Evolutionary conservation across 1,139 yeast species (phyloP).

Genomic region (Geotrichum cucujoidarum): DNA sequence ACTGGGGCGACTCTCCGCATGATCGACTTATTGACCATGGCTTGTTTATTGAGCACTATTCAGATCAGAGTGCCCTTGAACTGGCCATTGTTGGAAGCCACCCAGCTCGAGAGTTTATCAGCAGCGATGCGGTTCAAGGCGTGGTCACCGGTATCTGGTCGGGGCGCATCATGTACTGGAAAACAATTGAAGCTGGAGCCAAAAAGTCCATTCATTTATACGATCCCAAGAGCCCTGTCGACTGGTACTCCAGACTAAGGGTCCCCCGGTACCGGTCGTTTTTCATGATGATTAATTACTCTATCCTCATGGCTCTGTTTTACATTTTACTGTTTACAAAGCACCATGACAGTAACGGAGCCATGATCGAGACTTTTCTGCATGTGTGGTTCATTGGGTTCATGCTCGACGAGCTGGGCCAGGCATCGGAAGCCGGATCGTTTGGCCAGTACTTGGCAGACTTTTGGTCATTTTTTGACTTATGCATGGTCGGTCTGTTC

Average conservation of each 20-base stretch:
- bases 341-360: slow-evolving; percentile 15
- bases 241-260: slow-evolving; percentile 32
- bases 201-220: slow-evolving; percentile 29
- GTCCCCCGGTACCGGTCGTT: slow-evolving; percentile 34
- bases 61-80: slow-evolving; percentile 14
- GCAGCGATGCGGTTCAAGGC: slow-evolving; percentile 16
- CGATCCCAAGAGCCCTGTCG: slow-evolving; percentile 21
- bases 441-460: slow-evolving; percentile 31
- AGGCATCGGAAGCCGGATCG: slow-evolving; percentile 33
- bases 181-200: slow-evolving; percentile 29
- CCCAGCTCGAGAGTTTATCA: slow-evolving; percentile 16
- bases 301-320: slow-evolving; percentile 30
- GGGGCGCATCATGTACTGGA: slow-evolving; percentile 37
- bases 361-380: slow-evolving; percentile 28
- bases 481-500: slow-evolving; percentile 31
- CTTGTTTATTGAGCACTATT: slow-evolving; percentile 16
- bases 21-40: slow-evolving; percentile 17
- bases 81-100: slow-evolving; percentile 14
- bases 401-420: slow-evolving; percentile 34
- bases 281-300: slow-evolving; percentile 34
- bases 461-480: slow-evolving; percentile 33
- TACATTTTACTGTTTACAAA: slow-evolving; percentile 27
- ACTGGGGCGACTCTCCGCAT: slow-evolving; percentile 11
- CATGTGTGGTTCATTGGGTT: slow-evolving; percentile 36
- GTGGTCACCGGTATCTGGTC: slow-evolving; percentile 30